phyloP scores from a whole-genome alignment of 2,329 filamentous ascomycete species.

The Teratosphaeria zuluensis region DNA sequence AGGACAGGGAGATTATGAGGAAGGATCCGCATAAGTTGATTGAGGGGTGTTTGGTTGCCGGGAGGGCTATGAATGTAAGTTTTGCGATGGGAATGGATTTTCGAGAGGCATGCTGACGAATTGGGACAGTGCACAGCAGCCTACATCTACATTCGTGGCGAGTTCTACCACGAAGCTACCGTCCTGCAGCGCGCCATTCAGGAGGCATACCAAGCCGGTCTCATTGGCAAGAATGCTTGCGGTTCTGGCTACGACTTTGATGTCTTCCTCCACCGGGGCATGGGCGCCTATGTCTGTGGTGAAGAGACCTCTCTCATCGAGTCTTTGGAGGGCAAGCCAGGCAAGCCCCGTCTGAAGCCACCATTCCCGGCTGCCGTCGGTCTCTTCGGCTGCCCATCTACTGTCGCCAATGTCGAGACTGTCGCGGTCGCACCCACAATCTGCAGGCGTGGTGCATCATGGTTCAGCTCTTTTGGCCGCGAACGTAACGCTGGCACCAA shows the following conservation, averaged over 20 bases:
- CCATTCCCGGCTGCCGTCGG: conserved; percentile 96
- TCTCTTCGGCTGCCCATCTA: conserved; percentile 95
- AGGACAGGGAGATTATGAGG: conserved; percentile 99
- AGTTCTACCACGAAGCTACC: conserved; percentile 93
- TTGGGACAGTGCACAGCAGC: conserved; percentile 63
- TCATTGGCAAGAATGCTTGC: conserved; percentile 98
- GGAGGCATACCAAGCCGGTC: conserved; percentile 86
- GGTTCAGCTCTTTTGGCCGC: conserved; percentile 90
- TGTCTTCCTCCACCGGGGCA: conserved; percentile 90
- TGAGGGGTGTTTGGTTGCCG: conserved; percentile 91
- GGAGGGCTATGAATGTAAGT: conserved; percentile 80
- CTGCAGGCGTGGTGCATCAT: conserved; percentile 78
- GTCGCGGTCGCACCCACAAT: conserved; percentile 93
- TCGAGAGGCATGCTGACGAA: background rate
- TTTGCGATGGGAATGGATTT: background rate
- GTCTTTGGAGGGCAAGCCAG: conserved; percentile 94
- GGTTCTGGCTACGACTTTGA: conserved; percentile 96
- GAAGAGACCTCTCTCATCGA: conserved; percentile 98
- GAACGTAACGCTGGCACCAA: conserved; percentile 97
- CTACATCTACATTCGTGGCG: conserved; percentile 98
- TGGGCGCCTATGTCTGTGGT: conserved; percentile 94
- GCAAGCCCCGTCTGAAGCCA: conserved; percentile 96
- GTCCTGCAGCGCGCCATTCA: conserved; percentile 92
- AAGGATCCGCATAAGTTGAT: conserved; percentile 99
- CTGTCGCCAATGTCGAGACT: conserved; percentile 96